Evolutionary conservation across 2,329 filamentous ascomycete genomes (phyloP).

Genomic region (Ceratocystis colombiana): DNA sequence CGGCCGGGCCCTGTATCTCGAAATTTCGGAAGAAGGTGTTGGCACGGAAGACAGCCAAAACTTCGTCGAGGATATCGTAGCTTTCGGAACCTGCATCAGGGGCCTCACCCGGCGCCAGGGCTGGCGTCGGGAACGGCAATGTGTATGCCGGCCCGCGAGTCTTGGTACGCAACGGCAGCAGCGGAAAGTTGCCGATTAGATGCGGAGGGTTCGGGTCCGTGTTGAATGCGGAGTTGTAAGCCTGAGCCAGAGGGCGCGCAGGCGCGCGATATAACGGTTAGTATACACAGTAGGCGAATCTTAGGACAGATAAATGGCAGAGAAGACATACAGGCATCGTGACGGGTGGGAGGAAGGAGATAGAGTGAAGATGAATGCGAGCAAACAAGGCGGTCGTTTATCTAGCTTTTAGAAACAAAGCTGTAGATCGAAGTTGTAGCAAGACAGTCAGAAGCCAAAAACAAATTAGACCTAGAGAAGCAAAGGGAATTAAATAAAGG

Average conservation of each 20-base stretch:
- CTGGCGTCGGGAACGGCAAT: conserved; percentile 51
- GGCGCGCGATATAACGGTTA: too few species aligned
- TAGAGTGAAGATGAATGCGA: neutral
- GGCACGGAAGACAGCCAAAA: conserved; percentile 83
- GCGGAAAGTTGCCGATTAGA: conserved; percentile 77
- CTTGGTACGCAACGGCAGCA: conserved; percentile 87
- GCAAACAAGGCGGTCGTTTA: neutral
- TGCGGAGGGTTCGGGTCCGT: conserved; percentile 57
- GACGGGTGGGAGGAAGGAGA: neutral
- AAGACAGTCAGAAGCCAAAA: neutral
- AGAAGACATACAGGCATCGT: conserved; percentile 12
- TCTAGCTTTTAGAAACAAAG: neutral
- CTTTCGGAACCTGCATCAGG: conserved; percentile 79
- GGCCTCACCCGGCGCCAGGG: conserved; percentile 51
- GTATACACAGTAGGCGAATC: too few species aligned
- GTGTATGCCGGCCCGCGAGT: conserved; percentile 91
- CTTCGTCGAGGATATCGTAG: conserved; percentile 94
- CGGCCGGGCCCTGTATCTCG: conserved; percentile 92
- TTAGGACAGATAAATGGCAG: neutral
- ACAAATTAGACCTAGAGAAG: neutral
- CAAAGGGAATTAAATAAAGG: neutral
- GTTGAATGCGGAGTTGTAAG: conserved; percentile 97
- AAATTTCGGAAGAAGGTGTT: conserved; percentile 99
- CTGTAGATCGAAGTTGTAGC: neutral
- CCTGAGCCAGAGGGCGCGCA: conserved; percentile 41